Percentiles rank a stretch among this genome's conserved stretches.
Evolutionary conservation across 2,329 filamentous ascomycete species (phyloP).

Genomic region (Aulographum hederae): DNA sequence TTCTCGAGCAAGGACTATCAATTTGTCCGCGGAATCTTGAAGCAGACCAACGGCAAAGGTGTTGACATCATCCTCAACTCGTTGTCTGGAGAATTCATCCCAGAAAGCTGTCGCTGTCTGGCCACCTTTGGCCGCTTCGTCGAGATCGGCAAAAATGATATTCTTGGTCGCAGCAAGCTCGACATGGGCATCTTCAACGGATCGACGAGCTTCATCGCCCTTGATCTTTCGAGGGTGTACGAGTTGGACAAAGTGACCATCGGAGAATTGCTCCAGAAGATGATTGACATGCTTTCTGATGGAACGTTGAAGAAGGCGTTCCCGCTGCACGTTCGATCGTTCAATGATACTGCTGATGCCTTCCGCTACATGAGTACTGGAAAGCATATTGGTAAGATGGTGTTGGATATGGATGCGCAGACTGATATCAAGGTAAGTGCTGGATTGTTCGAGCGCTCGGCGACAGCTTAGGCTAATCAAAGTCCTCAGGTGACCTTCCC

Average conservation of each 20-base stretch:
- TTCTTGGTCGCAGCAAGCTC: background rate
- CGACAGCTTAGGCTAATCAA: background rate
- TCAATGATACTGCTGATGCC: background rate
- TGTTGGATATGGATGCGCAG: background rate
- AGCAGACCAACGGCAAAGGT: slow-evolving; percentile 12
- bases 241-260: background rate
- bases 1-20: slow-evolving; percentile 12
- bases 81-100: slow-evolving; percentile 2
- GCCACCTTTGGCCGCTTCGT: slow-evolving; percentile 1
- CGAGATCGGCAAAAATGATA: slow-evolving; percentile 1
- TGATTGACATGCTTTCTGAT: background rate
- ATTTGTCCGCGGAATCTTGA: slow-evolving; percentile 12
- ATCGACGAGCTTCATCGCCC: background rate
- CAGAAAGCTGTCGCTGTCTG: background rate
- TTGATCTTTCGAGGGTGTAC: background rate
- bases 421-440: background rate
- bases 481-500: background rate
- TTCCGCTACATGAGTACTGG: background rate
- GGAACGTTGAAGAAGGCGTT: background rate
- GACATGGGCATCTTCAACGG: background rate
- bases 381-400: background rate
- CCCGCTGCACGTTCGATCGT: background rate
- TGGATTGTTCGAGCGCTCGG: background rate
- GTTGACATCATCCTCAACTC: slow-evolving; percentile 18
- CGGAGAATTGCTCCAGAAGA: background rate